Evolutionary conservation across 2,329 filamentous ascomycete genomes (phyloP).

Genomic region (Biscogniauxia mediterranea): DNA sequence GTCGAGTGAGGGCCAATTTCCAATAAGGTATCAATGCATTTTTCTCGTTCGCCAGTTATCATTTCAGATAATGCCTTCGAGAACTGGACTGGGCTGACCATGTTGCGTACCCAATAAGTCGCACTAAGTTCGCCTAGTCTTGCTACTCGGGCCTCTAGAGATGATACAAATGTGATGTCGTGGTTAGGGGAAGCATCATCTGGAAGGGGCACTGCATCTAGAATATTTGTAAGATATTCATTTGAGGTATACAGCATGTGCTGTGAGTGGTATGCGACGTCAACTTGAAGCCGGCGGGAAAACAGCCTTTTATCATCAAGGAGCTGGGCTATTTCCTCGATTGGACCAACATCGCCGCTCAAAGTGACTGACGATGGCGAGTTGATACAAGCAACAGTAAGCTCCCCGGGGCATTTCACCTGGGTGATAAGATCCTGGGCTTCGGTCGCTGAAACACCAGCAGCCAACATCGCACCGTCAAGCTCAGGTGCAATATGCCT

Average conservation of each 20-base stretch:
- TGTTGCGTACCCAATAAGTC: constrained; percentile 32
- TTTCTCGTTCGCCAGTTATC: background rate
- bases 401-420: background rate
- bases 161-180: background rate
- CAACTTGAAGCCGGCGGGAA: constrained; percentile 7
- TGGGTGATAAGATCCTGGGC: background rate
- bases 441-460: background rate
- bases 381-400: constrained; percentile 16
- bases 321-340: constrained; percentile 3
- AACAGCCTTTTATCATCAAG: constrained; percentile 8
- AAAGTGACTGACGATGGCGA: constrained; percentile 15
- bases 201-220: background rate
- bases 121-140: constrained; percentile 9
- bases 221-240: background rate
- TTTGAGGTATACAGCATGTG: constrained; percentile 23
- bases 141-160: background rate
- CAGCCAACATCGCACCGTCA: background rate
- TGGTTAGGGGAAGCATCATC: background rate
- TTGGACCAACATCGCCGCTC: constrained; percentile 10
- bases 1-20: constrained; percentile 27
- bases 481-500: background rate
- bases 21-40: constrained; percentile 5
- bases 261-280: constrained; percentile 23
- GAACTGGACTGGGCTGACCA: constrained; percentile 2
- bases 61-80: background rate